Evolutionary conservation across 306 rosid species (phyloP).

Genomic region (Spatholobus suberectus): DNA sequence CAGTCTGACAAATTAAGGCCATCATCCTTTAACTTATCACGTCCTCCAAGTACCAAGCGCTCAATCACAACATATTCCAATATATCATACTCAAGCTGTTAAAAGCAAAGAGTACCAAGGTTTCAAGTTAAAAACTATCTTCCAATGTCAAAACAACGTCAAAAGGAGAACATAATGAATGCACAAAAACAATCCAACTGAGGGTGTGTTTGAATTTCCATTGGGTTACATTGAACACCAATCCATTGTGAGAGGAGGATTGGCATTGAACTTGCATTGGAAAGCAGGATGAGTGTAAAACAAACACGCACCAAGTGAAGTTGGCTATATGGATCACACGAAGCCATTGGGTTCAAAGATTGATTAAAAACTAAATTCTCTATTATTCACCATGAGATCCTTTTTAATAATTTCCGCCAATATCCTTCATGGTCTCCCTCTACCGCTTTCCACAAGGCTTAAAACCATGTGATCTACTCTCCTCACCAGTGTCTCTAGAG

Average conservation of each 20-base stretch:
- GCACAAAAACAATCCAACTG: not conserved
- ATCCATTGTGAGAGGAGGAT: too few relatives aligned
- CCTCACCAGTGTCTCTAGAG: not conserved
- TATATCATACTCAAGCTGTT: slow-evolving; percentile 96
- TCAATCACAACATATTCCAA: slow-evolving; percentile 98
- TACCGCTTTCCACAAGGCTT: not conserved
- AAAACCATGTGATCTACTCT: not conserved
- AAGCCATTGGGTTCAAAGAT: not conserved
- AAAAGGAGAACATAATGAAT: slow-evolving; percentile 9
- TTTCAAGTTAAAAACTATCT: slow-evolving; percentile 1
- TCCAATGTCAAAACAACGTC: not conserved
- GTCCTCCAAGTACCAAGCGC: slow-evolving; percentile 93
- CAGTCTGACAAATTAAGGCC: slow-evolving; percentile 98
- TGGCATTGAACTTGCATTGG: too few relatives aligned
- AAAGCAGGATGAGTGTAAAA: too few relatives aligned
- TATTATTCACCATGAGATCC: not conserved
- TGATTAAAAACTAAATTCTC: not conserved
- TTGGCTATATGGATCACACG: not conserved
- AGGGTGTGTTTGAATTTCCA: too few relatives aligned
- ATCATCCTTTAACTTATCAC: slow-evolving; percentile 95
- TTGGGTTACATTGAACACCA: too few relatives aligned
- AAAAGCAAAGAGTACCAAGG: slow-evolving; percentile 28
- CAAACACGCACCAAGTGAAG: not conserved
- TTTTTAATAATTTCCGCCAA: too few relatives aligned
- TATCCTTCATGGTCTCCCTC: too few relatives aligned